Base-by-base conservation (phyloP, 192 early-diverging fungal species). In the Glomus cerebriforme region DNA sequence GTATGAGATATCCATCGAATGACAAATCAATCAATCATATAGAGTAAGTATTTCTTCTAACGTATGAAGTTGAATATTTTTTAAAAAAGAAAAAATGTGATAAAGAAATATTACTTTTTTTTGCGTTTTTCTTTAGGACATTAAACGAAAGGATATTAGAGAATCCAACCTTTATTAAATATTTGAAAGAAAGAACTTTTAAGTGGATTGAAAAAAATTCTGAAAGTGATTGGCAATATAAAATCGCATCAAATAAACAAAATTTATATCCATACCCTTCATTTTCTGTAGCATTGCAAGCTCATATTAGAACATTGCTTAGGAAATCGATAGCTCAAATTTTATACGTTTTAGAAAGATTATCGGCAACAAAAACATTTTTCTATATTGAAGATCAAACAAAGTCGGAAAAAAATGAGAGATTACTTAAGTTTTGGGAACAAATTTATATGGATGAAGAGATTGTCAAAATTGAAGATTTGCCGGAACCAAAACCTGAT, bases 321-420 rank as follows among this genome's bases (percentile, higher is more conserved):
- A 69, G 69, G 27, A 63, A 37, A 17, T 71, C 26, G 15, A 59
- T 79, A 24, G 70, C 79, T 19, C 13, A 74, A 43, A 32, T 79
- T 5, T 73, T 79, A 27, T 74, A n/a, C 39, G 49, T 71, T 31
- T 45, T 79, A 3, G 79, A 79, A 62, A 74, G 59, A 27, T 34
- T 63, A 73, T 79, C 71, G 27, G 79, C 72, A 3, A 12, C 59
- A 9, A 34, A 37, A n/a, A 73, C 73, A 13, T 27, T 79, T 49
- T 39, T 76, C 12, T 27, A 29, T n/a, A 7, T 54, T 54, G 8
- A 31, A 34, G 27, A 35, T 2, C 39, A 10, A 43, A 1, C 39
- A 12, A 43, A 2, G 2, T 43, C 39, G 5, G 8, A 26, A 17
- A 32, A 45, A 1, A 24, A n/a, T 59, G 34, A 75, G 17, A 24